Conservation (phyloP, 2,329 filamentous ascomycete genomes). For the Stemphylium lycopersici region DNA sequence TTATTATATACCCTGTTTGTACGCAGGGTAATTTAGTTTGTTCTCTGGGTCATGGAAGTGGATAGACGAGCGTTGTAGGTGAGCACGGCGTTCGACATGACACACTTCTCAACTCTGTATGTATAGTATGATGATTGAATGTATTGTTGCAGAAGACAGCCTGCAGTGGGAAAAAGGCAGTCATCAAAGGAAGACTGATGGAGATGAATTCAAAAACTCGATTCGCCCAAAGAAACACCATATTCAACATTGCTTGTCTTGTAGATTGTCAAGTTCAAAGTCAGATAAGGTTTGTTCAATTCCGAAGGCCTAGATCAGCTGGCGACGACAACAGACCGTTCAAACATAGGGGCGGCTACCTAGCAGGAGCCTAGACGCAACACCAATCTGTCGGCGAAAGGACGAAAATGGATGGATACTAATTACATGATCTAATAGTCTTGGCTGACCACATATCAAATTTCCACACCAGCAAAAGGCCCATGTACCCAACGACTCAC, state of each 20-base stretch:
- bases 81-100: conserved; percentile 22
- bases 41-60: conserved; percentile 21
- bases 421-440: background rate
- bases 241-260: background rate
- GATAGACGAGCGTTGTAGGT: conserved; percentile 20
- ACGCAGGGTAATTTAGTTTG: conserved; percentile 15
- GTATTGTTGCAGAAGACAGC: conserved; percentile 9
- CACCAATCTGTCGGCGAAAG: conserved; percentile 1
- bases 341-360: background rate
- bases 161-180: conserved; percentile 5
- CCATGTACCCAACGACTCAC: conserved; percentile 10
- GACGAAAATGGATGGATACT: background rate
- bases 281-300: background rate
- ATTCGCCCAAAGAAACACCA: background rate
- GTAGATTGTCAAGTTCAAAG: background rate
- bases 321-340: background rate
- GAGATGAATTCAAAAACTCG: background rate
- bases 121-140: conserved; percentile 23
- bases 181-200: background rate
- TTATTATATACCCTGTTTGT: conserved; percentile 6
- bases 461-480: background rate
- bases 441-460: conserved; percentile 2
- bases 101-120: conserved; percentile 38
- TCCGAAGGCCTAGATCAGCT: background rate
- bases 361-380: background rate